Evolutionary conservation across 2,329 filamentous ascomycete species (phyloP), one percentile per base, ranked within the genome.

Genomic region (Hysterium pulicare): DNA sequence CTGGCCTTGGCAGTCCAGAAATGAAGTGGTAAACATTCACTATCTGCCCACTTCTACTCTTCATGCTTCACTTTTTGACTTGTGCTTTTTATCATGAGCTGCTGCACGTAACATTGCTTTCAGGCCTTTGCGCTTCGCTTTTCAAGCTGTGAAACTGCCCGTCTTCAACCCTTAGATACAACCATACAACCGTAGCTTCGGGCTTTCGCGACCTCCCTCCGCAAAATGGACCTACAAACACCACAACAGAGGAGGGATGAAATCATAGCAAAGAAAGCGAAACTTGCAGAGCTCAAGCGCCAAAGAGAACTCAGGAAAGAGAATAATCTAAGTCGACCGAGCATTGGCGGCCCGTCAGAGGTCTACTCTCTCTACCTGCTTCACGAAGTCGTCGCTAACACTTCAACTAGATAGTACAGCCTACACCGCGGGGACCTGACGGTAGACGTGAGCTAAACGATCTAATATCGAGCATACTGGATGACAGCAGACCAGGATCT

Each of bases 181-280:
- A n/a, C n/a, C n/a, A n/a, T n/a, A n/a, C n/a, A n/a, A n/a, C n/a
- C n/a, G n/a, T n/a, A n/a, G n/a, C n/a, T n/a, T n/a, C n/a, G n/a
- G n/a, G n/a, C n/a, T n/a, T n/a, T n/a, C n/a, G n/a, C n/a, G 24
- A 28, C 24, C 24, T 13, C 24, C 24, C 46, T 34, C 49, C 39
- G 46, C 49, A 44, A 41, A 40, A 64, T 64, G 62, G 32, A 39
- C 24, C 9, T 10, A 41, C 55, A 58, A 11, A 84, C 85, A 76
- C 82, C 85, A 72, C 84, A 82, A 66, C 74, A 90, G 77, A 86
- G 90, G 59, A 86, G 89, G 74, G 90, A 95, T 75, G 93, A 98
- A 75, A 95, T 98, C 56, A 76, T 93, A 58, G 90, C 90, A 55
- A 98, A 98, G 74, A 91, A 88, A 76, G 91, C 90, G 50, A 96